Conservation (phyloP, 192 early-diverging fungal genomes). For the Mortierella alpina region DNA sequence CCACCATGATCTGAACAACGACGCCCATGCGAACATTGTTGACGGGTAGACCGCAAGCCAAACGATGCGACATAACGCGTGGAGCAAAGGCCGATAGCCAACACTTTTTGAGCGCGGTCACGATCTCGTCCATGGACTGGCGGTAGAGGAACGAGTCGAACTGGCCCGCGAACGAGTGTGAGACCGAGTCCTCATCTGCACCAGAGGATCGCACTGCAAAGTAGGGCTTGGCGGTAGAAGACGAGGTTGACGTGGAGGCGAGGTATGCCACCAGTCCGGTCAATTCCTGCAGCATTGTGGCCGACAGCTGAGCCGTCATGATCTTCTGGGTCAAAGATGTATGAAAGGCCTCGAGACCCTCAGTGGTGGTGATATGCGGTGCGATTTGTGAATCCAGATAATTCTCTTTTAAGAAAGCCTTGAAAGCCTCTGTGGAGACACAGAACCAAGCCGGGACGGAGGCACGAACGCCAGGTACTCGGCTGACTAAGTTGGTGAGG, state of each 20-base stretch:
- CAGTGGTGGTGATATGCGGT: conserved; percentile 25
- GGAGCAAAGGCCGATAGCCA: conserved; percentile 63
- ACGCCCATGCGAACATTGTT: conserved; percentile 61
- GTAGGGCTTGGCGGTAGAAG: conserved; percentile 13
- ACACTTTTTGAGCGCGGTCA: conserved; percentile 56
- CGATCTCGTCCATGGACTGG: conserved; percentile 51
- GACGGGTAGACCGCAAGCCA: conserved; percentile 55
- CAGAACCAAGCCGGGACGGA: conserved; percentile 53
- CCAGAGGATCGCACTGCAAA: conserved; percentile 60
- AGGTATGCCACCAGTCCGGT: conserved; percentile 29
- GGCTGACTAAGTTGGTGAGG: conserved; percentile 38
- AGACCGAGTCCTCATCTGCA: conserved; percentile 63
- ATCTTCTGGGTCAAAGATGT: conserved; percentile 32
- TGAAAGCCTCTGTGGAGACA: conserved; percentile 50
- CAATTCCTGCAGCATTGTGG: conserved; percentile 26
- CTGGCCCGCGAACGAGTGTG: conserved; percentile 65
- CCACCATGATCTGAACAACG: conserved; percentile 62
- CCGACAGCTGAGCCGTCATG: conserved; percentile 33
- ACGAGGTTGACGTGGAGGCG: conserved; percentile 14
- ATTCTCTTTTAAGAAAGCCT: conserved; percentile 39
- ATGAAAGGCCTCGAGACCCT: conserved; percentile 47
- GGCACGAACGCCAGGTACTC: conserved; percentile 26
- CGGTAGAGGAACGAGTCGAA: conserved; percentile 65
- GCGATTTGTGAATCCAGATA: conserved; percentile 39
- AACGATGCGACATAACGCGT: conserved; percentile 61